Evolutionary conservation across 352 stramenopile species (phyloP), one percentile per base, ranked within the genome.

Genomic region (Plasmopara muralis): DNA sequence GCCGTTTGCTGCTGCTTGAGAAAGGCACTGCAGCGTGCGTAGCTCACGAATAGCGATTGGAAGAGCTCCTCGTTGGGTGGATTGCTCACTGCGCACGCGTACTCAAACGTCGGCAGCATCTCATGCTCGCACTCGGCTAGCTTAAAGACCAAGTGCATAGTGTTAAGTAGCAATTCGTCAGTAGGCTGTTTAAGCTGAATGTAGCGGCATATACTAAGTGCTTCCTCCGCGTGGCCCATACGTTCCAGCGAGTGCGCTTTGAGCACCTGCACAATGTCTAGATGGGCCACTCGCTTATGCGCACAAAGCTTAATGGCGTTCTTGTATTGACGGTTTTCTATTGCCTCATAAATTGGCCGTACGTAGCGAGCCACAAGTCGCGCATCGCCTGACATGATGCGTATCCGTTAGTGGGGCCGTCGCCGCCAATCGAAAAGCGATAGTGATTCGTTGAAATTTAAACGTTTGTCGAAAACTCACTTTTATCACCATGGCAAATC

Each of bases 1-100:
- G 80, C 83, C 13, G 81, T 90, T 53, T 93, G 83, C 66, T 93
- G 83, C 60, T 93, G 83, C 69, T 93, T 89, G 53, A 90, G 74
- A 46, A 88, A 87, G 44, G 72, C 74, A 5, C 77, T 68, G 31
- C 74, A 64, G 8, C 75, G 68, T 33, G 65, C 74, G 51, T 91
- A 93, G 13, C 64, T 66, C 47, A 78, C 66, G 52, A 93, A 93
- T 16, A 91, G 68, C 69, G 72, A 72, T 58, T 73, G 57, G 45
- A 70, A 80, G 20, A 90, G 71, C 53, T 93, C 83, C 47, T 93
- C 76, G 43, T 72, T 85, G 16, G 77, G 74, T 35, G 70, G 70
- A 2, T 55, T 55, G 29, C 53, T 64, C 15, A 66, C 61, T 18
- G 71, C 65, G 47, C 76, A 88, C 4, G 82, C 79, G 53, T 87